Conservation (phyloP, 768 basidiomycete species). For the Lactarius sp. region DNA sequence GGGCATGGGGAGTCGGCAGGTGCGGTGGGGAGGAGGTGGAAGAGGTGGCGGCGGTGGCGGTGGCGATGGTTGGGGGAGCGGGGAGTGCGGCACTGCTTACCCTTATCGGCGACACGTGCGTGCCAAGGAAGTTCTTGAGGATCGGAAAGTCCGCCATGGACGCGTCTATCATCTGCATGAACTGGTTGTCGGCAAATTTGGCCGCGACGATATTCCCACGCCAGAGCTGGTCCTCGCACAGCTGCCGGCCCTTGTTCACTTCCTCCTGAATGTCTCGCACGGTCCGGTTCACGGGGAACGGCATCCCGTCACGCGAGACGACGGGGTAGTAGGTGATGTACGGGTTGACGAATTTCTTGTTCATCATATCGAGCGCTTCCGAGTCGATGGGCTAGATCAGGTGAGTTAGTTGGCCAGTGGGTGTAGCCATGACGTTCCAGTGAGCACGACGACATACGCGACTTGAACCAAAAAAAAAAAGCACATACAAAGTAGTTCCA, state of each 20-base stretch:
- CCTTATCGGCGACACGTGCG: slow-evolving; percentile 49
- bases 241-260: slow-evolving; percentile 32
- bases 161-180: slow-evolving; percentile 56
- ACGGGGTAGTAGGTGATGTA: slow-evolving; percentile 79
- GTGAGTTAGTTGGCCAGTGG: too few relatives aligned
- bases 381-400: slow-evolving; percentile 57
- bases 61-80: neutral
- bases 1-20: neutral
- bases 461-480: neutral
- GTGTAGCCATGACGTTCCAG: neutral
- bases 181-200: slow-evolving; percentile 51
- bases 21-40: neutral
- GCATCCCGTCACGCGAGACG: slow-evolving; percentile 72
- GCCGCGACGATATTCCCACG: slow-evolving; percentile 75
- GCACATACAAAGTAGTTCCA: slow-evolving; percentile 67
- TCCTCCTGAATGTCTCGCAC: slow-evolving; percentile 70
- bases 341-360: slow-evolving; percentile 67
- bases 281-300: slow-evolving; percentile 74
- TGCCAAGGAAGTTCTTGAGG: slow-evolving; percentile 72
- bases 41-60: neutral
- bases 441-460: neutral
- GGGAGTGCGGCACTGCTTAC: slow-evolving; percentile 33
- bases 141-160: slow-evolving; percentile 85
- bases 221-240: slow-evolving; percentile 64
- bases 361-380: slow-evolving; percentile 76